Conservation (phyloP, 2,329 filamentous ascomycete species). For the Neopestalotiopsis sp. region DNA sequence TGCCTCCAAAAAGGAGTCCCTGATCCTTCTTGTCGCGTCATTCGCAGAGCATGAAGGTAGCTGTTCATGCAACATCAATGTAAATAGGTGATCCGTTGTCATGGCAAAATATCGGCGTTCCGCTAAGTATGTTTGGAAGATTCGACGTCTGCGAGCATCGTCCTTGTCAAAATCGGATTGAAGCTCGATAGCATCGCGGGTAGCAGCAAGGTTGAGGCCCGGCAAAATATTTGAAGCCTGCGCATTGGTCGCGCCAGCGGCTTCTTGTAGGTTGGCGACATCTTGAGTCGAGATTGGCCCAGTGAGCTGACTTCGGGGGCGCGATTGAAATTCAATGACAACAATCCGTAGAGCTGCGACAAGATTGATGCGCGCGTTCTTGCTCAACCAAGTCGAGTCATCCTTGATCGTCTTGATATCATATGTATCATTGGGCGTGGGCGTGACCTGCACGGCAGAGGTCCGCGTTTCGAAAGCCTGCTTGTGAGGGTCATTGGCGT, state of each 20-base stretch:
- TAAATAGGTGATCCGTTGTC: slow-evolving; percentile 61
- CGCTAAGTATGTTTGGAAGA: slow-evolving; percentile 73
- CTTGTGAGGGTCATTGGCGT: slow-evolving; percentile 62
- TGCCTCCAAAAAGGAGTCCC: slow-evolving; percentile 35
- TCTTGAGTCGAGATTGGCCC: slow-evolving; percentile 79
- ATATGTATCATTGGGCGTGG: slow-evolving; percentile 68
- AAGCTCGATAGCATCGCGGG: slow-evolving; percentile 58
- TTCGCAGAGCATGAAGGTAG: slow-evolving; percentile 29
- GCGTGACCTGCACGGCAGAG: slow-evolving; percentile 82
- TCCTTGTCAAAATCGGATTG: slow-evolving; percentile 66
- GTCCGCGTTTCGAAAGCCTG: slow-evolving; percentile 82
- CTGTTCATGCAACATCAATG: slow-evolving; percentile 50
- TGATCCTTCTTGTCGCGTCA: slow-evolving; percentile 32
- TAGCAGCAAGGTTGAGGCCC: slow-evolving; percentile 51
- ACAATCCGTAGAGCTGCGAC: slow-evolving; percentile 80
- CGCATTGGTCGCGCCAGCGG: slow-evolving; percentile 67
- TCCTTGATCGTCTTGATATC: slow-evolving; percentile 81
- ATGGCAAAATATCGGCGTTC: slow-evolving; percentile 74
- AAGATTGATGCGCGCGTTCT: slow-evolving; percentile 78
- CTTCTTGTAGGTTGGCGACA: slow-evolving; percentile 75
- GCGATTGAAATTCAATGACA: slow-evolving; percentile 82
- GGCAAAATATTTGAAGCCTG: slow-evolving; percentile 62
- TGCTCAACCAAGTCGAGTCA: slow-evolving; percentile 86
- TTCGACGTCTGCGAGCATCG: slow-evolving; percentile 66
- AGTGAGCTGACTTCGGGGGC: slow-evolving; percentile 74